These are phyloP conservation scores for Plasmodium gaboni DNA, from an alignment of 169 alveolate species.

Conservation along the genomic window DNA sequence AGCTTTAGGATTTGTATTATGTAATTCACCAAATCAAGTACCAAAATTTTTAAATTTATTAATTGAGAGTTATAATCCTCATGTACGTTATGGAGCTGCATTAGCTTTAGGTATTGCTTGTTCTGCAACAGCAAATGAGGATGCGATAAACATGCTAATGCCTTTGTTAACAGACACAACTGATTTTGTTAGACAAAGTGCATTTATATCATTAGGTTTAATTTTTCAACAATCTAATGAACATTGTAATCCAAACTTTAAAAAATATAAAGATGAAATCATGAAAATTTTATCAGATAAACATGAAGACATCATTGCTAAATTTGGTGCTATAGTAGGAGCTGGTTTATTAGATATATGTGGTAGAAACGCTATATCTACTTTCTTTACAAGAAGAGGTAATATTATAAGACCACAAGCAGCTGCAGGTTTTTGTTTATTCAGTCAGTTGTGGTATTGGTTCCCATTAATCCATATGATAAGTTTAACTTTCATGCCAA, in stretches of 20 bases:
- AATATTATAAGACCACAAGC: conserved; percentile 94
- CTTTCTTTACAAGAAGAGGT: conserved; percentile 81
- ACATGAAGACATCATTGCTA: conserved; percentile 96
- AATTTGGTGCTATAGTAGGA: conserved; percentile 96
- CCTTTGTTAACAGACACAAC: conserved; percentile 95
- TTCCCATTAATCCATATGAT: conserved; percentile 95
- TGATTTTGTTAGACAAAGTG: conserved; percentile 98
- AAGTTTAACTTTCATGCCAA: conserved; percentile 92
- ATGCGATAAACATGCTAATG: conserved; percentile 93
- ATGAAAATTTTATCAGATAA: conserved; percentile 92
- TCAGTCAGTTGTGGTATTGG: conserved; percentile 98
- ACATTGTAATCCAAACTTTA: conserved; percentile 89
- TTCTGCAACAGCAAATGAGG: conserved; percentile 95
- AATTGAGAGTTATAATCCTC: conserved; percentile 97
- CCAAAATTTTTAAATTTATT: conserved; percentile 93
- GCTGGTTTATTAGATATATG: conserved; percentile 96
- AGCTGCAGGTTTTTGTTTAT: conserved; percentile 95
- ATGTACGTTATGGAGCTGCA: conserved; percentile 99
- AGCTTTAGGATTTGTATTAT: conserved; percentile 94
- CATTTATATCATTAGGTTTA: conserved; percentile 92
- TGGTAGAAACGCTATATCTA: conserved; percentile 88
- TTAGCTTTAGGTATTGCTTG: conserved; percentile 98
- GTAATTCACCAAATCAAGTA: conserved; percentile 89
- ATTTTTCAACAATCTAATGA: conserved; percentile 92
- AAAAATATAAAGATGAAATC: conserved; percentile 87